Evolutionary conservation across 2,329 filamentous ascomycete species (phyloP).

Genomic region (Cladosporium austrohemisphaericum): DNA sequence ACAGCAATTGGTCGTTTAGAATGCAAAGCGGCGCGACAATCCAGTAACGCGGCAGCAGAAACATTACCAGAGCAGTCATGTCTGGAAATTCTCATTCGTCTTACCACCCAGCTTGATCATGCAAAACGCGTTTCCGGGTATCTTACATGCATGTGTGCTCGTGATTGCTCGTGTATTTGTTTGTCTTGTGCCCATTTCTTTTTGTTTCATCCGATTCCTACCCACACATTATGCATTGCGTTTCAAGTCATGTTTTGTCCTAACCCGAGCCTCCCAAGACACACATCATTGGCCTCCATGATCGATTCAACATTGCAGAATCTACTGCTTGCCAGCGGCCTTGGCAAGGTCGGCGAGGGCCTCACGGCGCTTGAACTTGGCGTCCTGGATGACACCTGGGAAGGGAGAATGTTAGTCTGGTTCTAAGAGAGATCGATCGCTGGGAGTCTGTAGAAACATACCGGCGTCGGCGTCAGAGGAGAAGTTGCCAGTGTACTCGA

Average conservation of each 20-base stretch:
- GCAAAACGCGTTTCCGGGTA: no score
- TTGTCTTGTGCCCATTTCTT: no score
- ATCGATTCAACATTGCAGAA: background rate
- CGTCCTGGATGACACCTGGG: constrained; percentile 67
- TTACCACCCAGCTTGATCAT: no score
- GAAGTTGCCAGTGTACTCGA: constrained; percentile 68
- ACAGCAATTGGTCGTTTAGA: no score
- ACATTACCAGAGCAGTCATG: no score
- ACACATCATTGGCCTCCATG: background rate
- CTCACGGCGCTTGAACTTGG: constrained; percentile 72
- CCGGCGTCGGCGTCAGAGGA: constrained; percentile 67
- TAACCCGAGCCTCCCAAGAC: background rate
- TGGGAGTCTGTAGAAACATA: constrained; percentile 37
- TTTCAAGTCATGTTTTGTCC: background rate
- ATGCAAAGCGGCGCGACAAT: no score
- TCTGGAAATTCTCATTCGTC: no score
- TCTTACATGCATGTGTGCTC: no score
- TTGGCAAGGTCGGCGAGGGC: constrained; percentile 62
- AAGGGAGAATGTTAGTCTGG: constrained; percentile 10
- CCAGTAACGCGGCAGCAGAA: no score
- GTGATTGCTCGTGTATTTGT: background rate
- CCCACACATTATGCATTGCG: background rate
- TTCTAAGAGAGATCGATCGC: background rate
- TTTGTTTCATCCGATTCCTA: background rate
- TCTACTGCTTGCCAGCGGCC: constrained; percentile 32